Evolutionary conservation across 2,329 filamentous ascomycete genomes (phyloP).

Genomic region (Coniochaeta prunicola): DNA sequence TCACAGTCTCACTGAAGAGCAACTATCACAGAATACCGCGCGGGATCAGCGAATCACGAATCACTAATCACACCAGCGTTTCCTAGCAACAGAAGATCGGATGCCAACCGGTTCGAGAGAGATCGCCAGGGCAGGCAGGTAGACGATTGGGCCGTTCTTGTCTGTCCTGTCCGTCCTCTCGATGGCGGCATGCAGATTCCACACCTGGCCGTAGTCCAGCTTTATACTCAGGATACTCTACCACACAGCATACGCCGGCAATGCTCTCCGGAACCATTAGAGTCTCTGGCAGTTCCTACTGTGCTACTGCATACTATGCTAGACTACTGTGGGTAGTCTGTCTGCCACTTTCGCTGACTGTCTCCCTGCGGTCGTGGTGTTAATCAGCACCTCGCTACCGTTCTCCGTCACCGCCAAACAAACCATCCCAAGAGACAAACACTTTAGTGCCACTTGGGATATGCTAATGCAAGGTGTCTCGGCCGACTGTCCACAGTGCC

Average conservation of each 20-base stretch:
- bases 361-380: neutral
- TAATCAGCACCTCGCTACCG: neutral
- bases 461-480: no score
- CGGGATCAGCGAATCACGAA: neutral
- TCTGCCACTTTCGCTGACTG: neutral
- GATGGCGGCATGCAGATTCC: neutral
- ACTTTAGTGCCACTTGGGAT: no score
- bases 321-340: neutral
- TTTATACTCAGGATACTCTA: no score
- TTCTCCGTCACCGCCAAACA: neutral
- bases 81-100: neutral
- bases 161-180: neutral
- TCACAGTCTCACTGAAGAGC: no score
- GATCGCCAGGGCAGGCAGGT: no score
- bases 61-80: neutral
- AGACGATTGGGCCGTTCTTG: neutral
- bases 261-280: no score
- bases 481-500: no score
- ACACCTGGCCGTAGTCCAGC: neutral
- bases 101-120: no score
- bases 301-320: no score
- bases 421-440: no score
- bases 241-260: no score
- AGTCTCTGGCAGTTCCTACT: no score
- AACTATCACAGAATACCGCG: neutral